Conservation (phyloP, 345 rosid genomes). For the Syzygium grande region DNA sequence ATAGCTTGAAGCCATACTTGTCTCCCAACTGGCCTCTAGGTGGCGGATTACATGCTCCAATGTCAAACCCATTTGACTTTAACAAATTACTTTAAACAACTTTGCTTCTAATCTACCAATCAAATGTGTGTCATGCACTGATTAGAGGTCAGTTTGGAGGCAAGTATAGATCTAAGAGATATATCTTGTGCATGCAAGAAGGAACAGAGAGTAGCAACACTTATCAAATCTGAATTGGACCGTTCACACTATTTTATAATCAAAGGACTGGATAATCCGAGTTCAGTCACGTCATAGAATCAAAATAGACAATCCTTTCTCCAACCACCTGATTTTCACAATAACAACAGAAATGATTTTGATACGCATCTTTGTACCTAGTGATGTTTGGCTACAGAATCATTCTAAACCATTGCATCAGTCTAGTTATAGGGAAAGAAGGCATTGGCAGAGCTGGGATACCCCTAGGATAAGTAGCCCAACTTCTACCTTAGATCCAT, state of each 20-base stretch:
- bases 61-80: not conserved
- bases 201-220: not conserved
- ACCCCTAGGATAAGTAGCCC: not conserved
- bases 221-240: not conserved
- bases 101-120: not conserved
- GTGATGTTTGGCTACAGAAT: not conserved
- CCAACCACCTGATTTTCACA: not conserved
- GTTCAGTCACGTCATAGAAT: not conserved
- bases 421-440: not conserved
- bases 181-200: not conserved
- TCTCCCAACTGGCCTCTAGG: not conserved
- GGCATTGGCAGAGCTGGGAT: not conserved
- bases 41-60: not conserved
- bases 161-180: not conserved
- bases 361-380: not conserved
- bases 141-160: not conserved
- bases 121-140: not conserved
- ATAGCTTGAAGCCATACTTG: not conserved
- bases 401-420: not conserved
- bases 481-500: not conserved
- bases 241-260: not conserved
- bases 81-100: not conserved
- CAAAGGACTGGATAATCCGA: not conserved
- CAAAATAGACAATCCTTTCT: not conserved
- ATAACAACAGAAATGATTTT: not conserved